These are phyloP conservation scores for Aspergillus aculeatus DNA, from an alignment of 2,329 filamentous ascomycete species.

Conservation along the genomic window DNA sequence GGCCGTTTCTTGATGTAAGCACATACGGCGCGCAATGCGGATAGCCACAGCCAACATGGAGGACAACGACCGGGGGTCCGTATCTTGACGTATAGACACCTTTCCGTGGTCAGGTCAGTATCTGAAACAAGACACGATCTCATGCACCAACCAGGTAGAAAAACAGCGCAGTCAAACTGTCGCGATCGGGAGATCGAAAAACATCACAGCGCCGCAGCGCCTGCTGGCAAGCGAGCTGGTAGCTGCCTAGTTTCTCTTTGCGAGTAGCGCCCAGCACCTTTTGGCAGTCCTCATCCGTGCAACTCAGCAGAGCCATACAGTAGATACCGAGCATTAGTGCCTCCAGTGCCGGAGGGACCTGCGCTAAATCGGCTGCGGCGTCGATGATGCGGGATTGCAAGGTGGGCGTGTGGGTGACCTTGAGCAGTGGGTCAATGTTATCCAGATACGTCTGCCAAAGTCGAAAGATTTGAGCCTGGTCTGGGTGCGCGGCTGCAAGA, in stretches of 20 bases:
- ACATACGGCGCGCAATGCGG: slow-evolving; percentile 66
- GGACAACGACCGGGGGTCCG: slow-evolving; percentile 59
- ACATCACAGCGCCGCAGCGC: slow-evolving; percentile 47
- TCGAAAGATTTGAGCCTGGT: slow-evolving; percentile 57
- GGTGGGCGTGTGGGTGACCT: slow-evolving; percentile 66
- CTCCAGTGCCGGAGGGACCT: slow-evolving; percentile 58
- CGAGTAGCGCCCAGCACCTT: slow-evolving; percentile 38
- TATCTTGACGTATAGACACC: slow-evolving; percentile 58
- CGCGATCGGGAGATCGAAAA: slow-evolving; percentile 42
- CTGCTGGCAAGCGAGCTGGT: slow-evolving; percentile 49
- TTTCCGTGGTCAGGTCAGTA: slow-evolving; percentile 37
- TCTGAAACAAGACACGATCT: slow-evolving; percentile 3
- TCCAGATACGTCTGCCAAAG: slow-evolving; percentile 68
- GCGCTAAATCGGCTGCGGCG: slow-evolving; percentile 56
- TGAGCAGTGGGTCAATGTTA: slow-evolving; percentile 68
- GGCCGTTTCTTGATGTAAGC: slow-evolving; percentile 63
- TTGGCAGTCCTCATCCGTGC: slow-evolving; percentile 56
- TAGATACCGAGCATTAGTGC: slow-evolving; percentile 69
- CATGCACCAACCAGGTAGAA: slow-evolving; percentile 52
- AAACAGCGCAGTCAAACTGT: slow-evolving; percentile 52
- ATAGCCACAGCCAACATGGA: slow-evolving; percentile 65
- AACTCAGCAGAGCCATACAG: slow-evolving; percentile 58
- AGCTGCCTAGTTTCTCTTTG: slow-evolving; percentile 40
- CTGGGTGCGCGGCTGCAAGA: slow-evolving; percentile 57
- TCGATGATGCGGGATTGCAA: slow-evolving; percentile 65